Evolutionary conservation across 108 stramenopile species (phyloP), one percentile per base, ranked within the genome.

Genomic region (Stephanodiscus minutulus): DNA sequence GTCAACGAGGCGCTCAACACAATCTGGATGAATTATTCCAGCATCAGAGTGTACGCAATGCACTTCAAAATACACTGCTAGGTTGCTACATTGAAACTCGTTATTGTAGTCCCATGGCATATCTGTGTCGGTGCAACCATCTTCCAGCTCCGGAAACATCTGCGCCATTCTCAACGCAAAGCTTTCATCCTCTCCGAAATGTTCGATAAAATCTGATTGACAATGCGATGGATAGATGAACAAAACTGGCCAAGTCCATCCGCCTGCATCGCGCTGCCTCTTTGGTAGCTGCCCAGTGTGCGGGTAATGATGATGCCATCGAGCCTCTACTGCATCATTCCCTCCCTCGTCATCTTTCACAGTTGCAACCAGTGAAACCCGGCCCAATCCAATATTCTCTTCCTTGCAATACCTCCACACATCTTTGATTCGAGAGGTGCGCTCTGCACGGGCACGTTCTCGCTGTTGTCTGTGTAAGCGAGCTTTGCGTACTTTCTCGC

Each of bases 61-160:
- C 35, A 95, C 85, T 66, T 96, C 94, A 79, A 96, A 93, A 76
- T 96, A 96, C 10, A 91, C 84, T 5, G 91, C 91, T 46, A 96
- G 77, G 29, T 92, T 89, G 73, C 87, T 88, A 73, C 95, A 96
- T 53, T 46, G 71, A 63, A 91, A 96, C 71, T 91, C 90, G 49
- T 96, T 89, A 68, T 91, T 89, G 76, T 81, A 87, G 70, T 96
- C 95, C 95, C 95, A 96, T 48, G 85, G 83, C 75, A 93, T 88
- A 10, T 70, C 50, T 1, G 89, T 91, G 28, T 79, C 86, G 9
- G 37, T 61, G 24, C 68, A 58, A 48, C 59, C 81, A 64, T 85
- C 82, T 54, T 94, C 93, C 24, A 88, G 31, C 61, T 92, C 95
- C 0, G 95, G 95, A 73, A 88, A 96, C 85, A 93, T 85, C 74